Percentiles rank a stretch among this genome's conserved stretches.
phyloP scores from a whole-genome alignment of 2,329 filamentous ascomycete species.

The Ophiosphaerella narmari region DNA sequence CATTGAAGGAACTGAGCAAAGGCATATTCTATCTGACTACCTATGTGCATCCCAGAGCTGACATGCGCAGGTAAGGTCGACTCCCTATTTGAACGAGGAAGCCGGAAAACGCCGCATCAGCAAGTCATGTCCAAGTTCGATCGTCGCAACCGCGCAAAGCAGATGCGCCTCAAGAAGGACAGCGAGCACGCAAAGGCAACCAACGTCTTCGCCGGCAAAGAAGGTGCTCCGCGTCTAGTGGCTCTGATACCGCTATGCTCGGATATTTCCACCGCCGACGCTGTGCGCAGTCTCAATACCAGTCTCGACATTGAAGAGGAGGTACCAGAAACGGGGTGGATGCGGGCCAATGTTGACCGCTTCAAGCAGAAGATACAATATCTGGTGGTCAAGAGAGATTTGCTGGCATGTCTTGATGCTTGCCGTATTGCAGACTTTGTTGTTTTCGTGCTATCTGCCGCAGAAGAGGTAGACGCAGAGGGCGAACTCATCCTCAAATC shows the following conservation, averaged over 20 bases:
- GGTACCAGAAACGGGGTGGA: slow-evolving; percentile 60
- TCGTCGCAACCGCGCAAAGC: slow-evolving; percentile 91
- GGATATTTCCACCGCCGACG: slow-evolving; percentile 69
- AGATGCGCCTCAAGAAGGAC: slow-evolving; percentile 82
- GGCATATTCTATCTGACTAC: slow-evolving; percentile 55
- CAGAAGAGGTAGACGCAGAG: slow-evolving; percentile 79
- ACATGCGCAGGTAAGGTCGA: slow-evolving; percentile 72
- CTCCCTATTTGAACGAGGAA: slow-evolving; percentile 66
- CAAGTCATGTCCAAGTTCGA: slow-evolving; percentile 98
- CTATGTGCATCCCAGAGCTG: slow-evolving; percentile 4
- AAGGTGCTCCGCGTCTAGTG: slow-evolving; percentile 85
- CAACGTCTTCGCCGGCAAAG: slow-evolving; percentile 81
- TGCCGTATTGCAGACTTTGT: slow-evolving; percentile 91
- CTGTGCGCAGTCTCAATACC: slow-evolving; percentile 72
- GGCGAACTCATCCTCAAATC: slow-evolving; percentile 85
- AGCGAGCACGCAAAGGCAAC: slow-evolving; percentile 79
- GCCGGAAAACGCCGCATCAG: slow-evolving; percentile 88
- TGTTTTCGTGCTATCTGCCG: slow-evolving; percentile 79
- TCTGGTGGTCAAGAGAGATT: slow-evolving; percentile 71
- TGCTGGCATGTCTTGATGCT: slow-evolving; percentile 80
- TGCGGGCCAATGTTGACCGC: slow-evolving; percentile 75
- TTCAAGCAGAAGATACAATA: slow-evolving; percentile 97
- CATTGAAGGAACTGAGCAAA: slow-evolving; percentile 83
- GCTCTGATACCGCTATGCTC: slow-evolving; percentile 83
- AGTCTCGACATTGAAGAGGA: slow-evolving; percentile 79